These are phyloP conservation scores for Pythium dissotocum DNA, from an alignment of 352 stramenopile genomes.

Conservation along the genomic window DNA sequence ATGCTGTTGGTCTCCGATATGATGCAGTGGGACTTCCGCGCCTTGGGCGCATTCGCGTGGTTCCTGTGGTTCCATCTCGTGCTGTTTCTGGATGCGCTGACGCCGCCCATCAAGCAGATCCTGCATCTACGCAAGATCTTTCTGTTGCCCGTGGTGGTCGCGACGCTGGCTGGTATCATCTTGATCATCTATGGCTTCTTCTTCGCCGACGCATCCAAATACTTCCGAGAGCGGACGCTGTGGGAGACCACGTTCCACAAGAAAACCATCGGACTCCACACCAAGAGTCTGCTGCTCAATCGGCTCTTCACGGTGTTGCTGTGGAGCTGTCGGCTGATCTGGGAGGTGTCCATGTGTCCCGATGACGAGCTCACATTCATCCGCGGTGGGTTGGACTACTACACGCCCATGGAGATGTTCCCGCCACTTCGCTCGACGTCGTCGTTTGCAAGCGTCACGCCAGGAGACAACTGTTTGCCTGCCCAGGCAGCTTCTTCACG, in stretches of 20 bases:
- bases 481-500: neutral
- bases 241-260: constrained; percentile 24
- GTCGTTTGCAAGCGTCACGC: neutral
- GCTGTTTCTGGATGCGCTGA: constrained; percentile 35
- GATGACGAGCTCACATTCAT: constrained; percentile 45
- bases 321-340: constrained; percentile 42
- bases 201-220: constrained; percentile 24
- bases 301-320: constrained; percentile 45
- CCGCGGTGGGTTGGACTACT: constrained; percentile 44
- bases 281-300: constrained; percentile 45
- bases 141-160: constrained; percentile 24
- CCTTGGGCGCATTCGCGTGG: constrained; percentile 27
- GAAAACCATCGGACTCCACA: constrained; percentile 31
- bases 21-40: constrained; percentile 32
- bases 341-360: constrained; percentile 30
- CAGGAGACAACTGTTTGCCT: neutral
- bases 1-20: constrained; percentile 30
- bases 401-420: constrained; percentile 50
- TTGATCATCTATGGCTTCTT: constrained; percentile 36
- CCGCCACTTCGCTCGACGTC: constrained; percentile 15
- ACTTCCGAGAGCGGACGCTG: constrained; percentile 36
- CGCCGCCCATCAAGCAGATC: constrained; percentile 23
- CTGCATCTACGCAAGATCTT: constrained; percentile 31
- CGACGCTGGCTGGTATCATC: constrained; percentile 24
- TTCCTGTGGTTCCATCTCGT: constrained; percentile 38